A percentile compares a stretch with the other conserved stretches of the same genome.
Evolutionary conservation across 2,329 filamentous ascomycete species (phyloP).

Genomic region (Neocucurbitaria cava): DNA sequence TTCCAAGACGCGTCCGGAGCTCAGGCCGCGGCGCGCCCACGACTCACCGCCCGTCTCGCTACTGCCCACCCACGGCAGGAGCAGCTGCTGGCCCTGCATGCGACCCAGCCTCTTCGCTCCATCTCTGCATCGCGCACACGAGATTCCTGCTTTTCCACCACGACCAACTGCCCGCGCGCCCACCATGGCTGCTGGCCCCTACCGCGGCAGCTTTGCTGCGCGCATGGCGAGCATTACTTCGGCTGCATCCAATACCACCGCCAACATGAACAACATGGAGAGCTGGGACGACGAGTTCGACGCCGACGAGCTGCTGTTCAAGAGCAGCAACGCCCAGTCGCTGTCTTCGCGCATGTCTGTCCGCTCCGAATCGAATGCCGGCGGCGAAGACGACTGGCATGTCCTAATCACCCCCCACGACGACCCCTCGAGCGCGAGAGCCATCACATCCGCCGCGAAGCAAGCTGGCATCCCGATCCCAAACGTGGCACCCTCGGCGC

Average conservation of each 20-base stretch:
- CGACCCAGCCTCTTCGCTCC: slow-evolving; percentile 19
- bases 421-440: slow-evolving; percentile 80
- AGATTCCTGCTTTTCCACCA: slow-evolving; percentile 9
- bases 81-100: slow-evolving; percentile 2
- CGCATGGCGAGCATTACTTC: slow-evolving; percentile 62
- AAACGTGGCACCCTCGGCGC: slow-evolving; percentile 82
- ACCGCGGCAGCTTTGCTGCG: slow-evolving; percentile 48
- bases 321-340: slow-evolving; percentile 74
- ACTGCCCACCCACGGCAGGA: not conserved
- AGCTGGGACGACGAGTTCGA: slow-evolving; percentile 67
- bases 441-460: slow-evolving; percentile 80
- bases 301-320: slow-evolving; percentile 69
- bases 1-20: not conserved
- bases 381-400: slow-evolving; percentile 90
- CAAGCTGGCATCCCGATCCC: slow-evolving; percentile 92
- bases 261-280: slow-evolving; percentile 67
- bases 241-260: slow-evolving; percentile 59
- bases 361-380: slow-evolving; percentile 77
- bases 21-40: no score
- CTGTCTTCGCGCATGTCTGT: slow-evolving; percentile 84
- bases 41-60: not conserved
- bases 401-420: slow-evolving; percentile 85
- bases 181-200: slow-evolving; percentile 41
- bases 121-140: slow-evolving; percentile 15
- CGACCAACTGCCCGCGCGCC: slow-evolving; percentile 23